Evolutionary conservation across 148 eudicot genomes (phyloP), one percentile per base, ranked within the genome.

Genomic region (Silene latifolia): DNA sequence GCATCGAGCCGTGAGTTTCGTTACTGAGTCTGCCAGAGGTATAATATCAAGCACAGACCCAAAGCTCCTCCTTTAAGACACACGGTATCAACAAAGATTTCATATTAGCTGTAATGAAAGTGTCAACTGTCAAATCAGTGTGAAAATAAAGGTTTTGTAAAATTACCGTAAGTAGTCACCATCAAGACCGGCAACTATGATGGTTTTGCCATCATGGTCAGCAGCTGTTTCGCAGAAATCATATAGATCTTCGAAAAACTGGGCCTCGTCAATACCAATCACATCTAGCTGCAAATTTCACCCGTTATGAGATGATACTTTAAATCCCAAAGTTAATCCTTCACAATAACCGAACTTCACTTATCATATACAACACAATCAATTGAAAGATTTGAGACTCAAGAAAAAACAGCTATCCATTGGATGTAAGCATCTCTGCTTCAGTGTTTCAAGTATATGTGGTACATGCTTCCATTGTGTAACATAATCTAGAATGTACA

Each of bases 191-290:
- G 98, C 98, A 76, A 93, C 89, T 72, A 93, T 89, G 48, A 93
- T 77, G 72, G 89, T 93, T 77, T 93, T 93, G 70, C 98, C 96
- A 79, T 93, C 98, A 69, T 77, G 85, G 76, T 93, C 98, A 76
- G 98, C 96, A 82, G 91, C 96, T 79, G 77, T 86, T 32, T 79
- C 79, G 80, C 96, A 93, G 81, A 93, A 93, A 75, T 89, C 93
- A 65, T 93, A 87, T 13, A 93, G 82, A 83, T 90, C 98, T 32
- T 74, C 96, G 64, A 93, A 93, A 76, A 93, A 93, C 77, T 93
- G 98, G 66, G 98, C 98, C 86, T 93, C 98, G 72, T 93, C 98
- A 67, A 93, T 93, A 69, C 98, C 98, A 73, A 93, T 93, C 82
- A 93, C 98, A 59, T 93, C 93, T 61, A 90, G 79, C 98, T 93